Conservation (phyloP, 805 yeast genomes). For the Candida xiaguanensis region DNA sequence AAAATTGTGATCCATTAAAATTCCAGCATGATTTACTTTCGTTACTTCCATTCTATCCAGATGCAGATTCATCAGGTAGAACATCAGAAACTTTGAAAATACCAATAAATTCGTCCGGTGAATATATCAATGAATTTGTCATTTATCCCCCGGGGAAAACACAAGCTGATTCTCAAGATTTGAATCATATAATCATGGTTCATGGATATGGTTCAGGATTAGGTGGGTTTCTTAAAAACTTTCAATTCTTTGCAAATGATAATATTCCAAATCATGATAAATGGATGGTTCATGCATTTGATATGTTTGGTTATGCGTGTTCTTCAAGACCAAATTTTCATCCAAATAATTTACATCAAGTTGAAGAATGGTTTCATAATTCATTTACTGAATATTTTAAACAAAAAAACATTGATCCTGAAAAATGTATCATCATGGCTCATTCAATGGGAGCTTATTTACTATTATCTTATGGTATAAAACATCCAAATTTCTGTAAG, state of each 20-base stretch:
- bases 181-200: conserved; percentile 39
- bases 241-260: conserved; percentile 21
- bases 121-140: conserved; percentile 39
- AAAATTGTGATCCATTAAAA: conserved; percentile 29
- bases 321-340: conserved; percentile 76
- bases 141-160: conserved; percentile 29
- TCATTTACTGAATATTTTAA: conserved; percentile 63
- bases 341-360: conserved; percentile 36
- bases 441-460: conserved; percentile 94
- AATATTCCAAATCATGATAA: conserved; percentile 20
- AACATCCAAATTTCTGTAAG: conserved; percentile 54
- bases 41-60: conserved; percentile 45
- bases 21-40: conserved; percentile 47
- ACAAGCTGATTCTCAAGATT: conserved; percentile 12
- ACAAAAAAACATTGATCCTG: conserved; percentile 33
- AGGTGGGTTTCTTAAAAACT: conserved; percentile 41
- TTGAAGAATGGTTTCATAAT: conserved; percentile 63
- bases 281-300: conserved; percentile 83
- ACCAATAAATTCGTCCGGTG: conserved; percentile 19
- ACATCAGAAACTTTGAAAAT: conserved; percentile 31
- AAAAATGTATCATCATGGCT: conserved; percentile 60
- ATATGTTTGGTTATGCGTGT: conserved; percentile 86
- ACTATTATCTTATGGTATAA: conserved; percentile 62
- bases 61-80: conserved; percentile 25
- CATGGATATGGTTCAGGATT: conserved; percentile 46